phyloP scores from a whole-genome alignment of 2,329 filamentous ascomycete genomes.

The Alternaria rosae region DNA sequence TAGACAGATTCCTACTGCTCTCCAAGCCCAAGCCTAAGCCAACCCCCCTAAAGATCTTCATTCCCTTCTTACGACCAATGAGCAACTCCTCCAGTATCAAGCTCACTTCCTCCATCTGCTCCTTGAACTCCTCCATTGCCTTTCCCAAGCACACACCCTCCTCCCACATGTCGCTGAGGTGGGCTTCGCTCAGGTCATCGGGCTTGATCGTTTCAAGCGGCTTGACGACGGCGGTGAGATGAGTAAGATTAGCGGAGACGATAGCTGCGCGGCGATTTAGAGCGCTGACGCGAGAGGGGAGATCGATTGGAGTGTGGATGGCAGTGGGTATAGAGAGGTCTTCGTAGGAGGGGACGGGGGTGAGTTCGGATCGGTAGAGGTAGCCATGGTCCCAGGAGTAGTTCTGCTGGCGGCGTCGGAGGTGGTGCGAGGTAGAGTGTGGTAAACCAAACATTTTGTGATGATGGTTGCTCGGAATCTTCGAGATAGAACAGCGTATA shows the following conservation, averaged over 20 bases:
- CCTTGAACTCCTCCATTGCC: conserved; percentile 6
- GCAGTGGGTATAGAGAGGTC: neutral
- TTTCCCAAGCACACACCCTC: neutral
- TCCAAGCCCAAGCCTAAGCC: neutral
- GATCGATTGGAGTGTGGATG: neutral
- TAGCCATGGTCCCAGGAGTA: conserved; percentile 8
- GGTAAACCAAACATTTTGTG: neutral
- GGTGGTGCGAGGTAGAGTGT: neutral
- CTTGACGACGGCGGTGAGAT: conserved; percentile 8
- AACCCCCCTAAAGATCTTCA: neutral
- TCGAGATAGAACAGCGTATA: neutral
- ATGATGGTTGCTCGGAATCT: neutral
- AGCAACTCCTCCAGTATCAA: conserved; percentile 15
- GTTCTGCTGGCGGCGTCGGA: conserved; percentile 5
- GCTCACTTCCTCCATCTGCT: conserved; percentile 9
- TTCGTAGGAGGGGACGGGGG: neutral
- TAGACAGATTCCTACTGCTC: neutral
- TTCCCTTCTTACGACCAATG: neutral
- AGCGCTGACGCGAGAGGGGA: conserved; percentile 5
- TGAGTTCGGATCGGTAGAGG: neutral
- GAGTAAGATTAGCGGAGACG: conserved; percentile 3
- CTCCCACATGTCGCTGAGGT: conserved; percentile 3
- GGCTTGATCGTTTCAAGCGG: conserved; percentile 7
- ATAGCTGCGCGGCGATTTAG: conserved; percentile 8
- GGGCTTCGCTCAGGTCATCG: neutral